Evolutionary conservation across 495 filamentous ascomycete genomes (phyloP).

Genomic region (Hypoxylon perforatum): DNA sequence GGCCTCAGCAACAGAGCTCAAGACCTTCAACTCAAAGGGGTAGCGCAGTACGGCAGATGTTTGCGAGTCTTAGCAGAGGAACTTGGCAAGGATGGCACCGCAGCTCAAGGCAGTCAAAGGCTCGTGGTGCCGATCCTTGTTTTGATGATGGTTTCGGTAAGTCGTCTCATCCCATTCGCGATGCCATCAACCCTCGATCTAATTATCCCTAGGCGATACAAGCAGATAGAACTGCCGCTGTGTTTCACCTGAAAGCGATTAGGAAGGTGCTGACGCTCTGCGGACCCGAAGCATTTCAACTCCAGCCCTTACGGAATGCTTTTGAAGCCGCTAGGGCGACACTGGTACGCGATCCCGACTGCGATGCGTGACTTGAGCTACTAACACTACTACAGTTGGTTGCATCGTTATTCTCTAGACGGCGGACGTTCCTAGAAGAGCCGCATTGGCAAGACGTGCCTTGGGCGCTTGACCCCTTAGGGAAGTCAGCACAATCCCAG

Average conservation of each 20-base stretch:
- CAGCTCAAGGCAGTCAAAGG: conserved; percentile 14
- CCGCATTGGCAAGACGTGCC: conserved; percentile 31
- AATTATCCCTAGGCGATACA: conserved; percentile 28
- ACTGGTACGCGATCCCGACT: conserved; percentile 10
- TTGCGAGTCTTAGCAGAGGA: conserved; percentile 33
- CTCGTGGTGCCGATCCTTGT: conserved; percentile 41
- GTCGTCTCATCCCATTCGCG: not conserved
- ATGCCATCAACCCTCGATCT: not conserved
- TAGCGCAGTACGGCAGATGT: conserved; percentile 32
- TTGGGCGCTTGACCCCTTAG: conserved; percentile 25
- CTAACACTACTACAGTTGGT: conserved; percentile 25
- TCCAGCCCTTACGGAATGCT: conserved; percentile 35
- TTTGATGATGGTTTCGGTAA: conserved; percentile 41
- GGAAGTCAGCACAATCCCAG: conserved; percentile 31
- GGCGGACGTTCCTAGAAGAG: conserved; percentile 33
- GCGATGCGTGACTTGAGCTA: not conserved
- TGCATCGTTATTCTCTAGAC: conserved; percentile 29
- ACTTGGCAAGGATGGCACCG: conserved; percentile 20
- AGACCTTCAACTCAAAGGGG: conserved; percentile 30
- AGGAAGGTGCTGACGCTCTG: conserved; percentile 34
- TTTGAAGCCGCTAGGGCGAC: conserved; percentile 40
- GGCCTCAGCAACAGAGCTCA: conserved; percentile 27
- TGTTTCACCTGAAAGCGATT: conserved; percentile 36
- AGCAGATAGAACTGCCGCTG: conserved; percentile 27
- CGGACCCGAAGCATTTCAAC: conserved; percentile 36